phyloP scores from a whole-genome alignment of 129 eudicot genomes.

The sunflower (Helianthus annuus) region DNA sequence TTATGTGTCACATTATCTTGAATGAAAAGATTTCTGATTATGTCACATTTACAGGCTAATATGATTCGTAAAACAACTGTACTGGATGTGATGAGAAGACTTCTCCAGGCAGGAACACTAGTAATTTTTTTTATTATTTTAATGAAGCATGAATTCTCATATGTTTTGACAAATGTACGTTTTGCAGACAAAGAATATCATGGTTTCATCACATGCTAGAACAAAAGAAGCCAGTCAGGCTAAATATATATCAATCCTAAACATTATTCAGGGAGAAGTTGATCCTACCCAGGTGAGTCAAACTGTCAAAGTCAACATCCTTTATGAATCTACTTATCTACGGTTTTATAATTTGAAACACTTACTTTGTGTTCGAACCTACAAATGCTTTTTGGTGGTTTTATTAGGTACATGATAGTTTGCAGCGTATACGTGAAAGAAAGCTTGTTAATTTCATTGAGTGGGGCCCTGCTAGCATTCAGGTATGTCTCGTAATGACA shows the following conservation, averaged over 20 bases:
- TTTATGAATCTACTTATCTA: neutral
- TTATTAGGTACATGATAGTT: slow-evolving; percentile 88
- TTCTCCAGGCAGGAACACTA: slow-evolving; percentile 77
- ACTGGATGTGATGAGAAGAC: slow-evolving; percentile 99
- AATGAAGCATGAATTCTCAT: neutral
- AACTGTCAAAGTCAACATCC: slow-evolving; percentile 1
- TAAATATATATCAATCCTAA: slow-evolving; percentile 89
- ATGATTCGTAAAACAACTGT: slow-evolving; percentile 98
- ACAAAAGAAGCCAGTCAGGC: slow-evolving; percentile 98
- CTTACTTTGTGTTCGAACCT: neutral
- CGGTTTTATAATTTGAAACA: neutral
- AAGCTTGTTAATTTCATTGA: slow-evolving; percentile 97
- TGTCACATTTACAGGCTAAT: slow-evolving; percentile 71
- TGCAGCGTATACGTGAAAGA: slow-evolving; percentile 93
- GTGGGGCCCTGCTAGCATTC: slow-evolving; percentile 99
- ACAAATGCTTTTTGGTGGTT: slow-evolving; percentile 13
- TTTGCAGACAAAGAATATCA: slow-evolving; percentile 92
- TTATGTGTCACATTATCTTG: neutral
- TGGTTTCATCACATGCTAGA: slow-evolving; percentile 97
- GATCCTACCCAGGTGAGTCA: slow-evolving; percentile 87
- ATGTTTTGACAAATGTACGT: slow-evolving; percentile 33
- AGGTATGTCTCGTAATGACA: slow-evolving; percentile 41
- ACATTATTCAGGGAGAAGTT: slow-evolving; percentile 98
- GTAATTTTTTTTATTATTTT: neutral
- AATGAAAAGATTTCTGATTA: neutral